Percentiles rank a stretch among this genome's conserved stretches.
phyloP scores from a whole-genome alignment of 2,329 filamentous ascomycete genomes.

The Chrysoporthe puriensis region DNA sequence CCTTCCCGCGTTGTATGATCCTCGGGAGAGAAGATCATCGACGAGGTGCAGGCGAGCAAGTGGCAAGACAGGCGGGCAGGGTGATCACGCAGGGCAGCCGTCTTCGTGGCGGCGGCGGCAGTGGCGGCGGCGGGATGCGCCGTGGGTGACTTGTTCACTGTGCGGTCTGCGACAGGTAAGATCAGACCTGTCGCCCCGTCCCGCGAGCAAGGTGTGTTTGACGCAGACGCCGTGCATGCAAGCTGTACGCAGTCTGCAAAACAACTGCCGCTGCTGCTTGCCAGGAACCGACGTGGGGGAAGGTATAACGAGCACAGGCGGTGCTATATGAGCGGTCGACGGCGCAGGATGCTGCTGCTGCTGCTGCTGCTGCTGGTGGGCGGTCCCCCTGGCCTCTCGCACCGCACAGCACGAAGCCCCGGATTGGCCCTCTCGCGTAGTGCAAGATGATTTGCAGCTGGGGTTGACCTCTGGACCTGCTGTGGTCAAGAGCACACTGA shows the following conservation, averaged over 20 bases:
- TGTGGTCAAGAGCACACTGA: not conserved
- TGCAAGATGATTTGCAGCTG: conserved; percentile 17
- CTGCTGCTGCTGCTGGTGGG: not conserved
- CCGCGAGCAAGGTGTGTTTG: conserved; percentile 11
- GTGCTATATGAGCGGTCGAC: conserved; percentile 18
- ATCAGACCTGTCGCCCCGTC: conserved; percentile 12
- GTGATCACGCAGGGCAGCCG: too few relatives aligned
- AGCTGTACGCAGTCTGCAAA: not conserved
- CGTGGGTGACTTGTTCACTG: not conserved
- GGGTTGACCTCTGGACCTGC: conserved; percentile 2
- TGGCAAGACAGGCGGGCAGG: too few relatives aligned
- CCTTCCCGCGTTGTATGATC: not conserved
- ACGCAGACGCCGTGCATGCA: conserved; percentile 8
- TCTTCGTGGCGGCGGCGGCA: too few relatives aligned
- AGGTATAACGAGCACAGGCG: not conserved
- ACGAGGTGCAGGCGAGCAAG: not conserved
- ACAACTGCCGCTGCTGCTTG: conserved; percentile 21
- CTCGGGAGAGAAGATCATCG: not conserved
- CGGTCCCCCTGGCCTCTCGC: not conserved
- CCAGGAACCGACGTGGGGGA: conserved; percentile 15
- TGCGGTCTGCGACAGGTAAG: not conserved
- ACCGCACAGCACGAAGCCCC: not conserved
- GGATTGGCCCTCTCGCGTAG: not conserved
- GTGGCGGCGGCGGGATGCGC: too few relatives aligned
- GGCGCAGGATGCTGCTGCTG: conserved; percentile 18